phyloP scores from a whole-genome alignment of 2,329 filamentous ascomycete genomes.

The Aureobasidium namibiae region DNA sequence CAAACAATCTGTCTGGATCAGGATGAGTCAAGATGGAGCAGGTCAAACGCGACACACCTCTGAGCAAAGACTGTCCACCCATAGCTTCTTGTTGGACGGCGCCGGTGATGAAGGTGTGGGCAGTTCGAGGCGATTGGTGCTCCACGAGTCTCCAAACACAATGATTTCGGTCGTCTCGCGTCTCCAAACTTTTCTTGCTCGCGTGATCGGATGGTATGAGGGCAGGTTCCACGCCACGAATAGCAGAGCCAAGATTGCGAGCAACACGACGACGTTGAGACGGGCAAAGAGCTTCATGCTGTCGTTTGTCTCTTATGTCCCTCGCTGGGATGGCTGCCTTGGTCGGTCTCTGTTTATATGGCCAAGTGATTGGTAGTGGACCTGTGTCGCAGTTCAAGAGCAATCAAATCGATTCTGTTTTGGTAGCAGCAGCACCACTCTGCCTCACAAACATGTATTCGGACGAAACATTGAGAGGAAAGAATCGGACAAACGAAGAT shows the following conservation, averaged over 20 bases:
- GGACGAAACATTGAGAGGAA: background rate
- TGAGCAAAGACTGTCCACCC: slow-evolving; percentile 10
- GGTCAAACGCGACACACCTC: slow-evolving; percentile 3
- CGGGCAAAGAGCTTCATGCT: slow-evolving; percentile 12
- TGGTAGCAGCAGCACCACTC: background rate
- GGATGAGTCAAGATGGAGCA: background rate
- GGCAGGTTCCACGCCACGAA: background rate
- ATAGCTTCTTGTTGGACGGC: background rate
- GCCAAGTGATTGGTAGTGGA: background rate
- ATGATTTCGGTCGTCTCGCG: background rate
- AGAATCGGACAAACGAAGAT: background rate
- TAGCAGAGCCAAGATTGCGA: slow-evolving; percentile 5
- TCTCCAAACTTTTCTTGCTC: slow-evolving; percentile 9
- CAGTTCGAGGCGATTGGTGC: slow-evolving; percentile 9
- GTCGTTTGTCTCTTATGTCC: background rate
- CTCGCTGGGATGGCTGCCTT: background rate
- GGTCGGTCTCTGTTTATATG: background rate
- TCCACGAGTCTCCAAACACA: slow-evolving; percentile 13
- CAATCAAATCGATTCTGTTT: slow-evolving; percentile 8
- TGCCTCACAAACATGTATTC: background rate
- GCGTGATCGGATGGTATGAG: slow-evolving; percentile 6
- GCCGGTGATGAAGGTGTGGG: background rate
- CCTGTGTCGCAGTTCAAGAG: background rate
- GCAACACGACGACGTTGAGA: slow-evolving; percentile 9
- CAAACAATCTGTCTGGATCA: slow-evolving; percentile 11